phyloP scores from a whole-genome alignment of 139 green algal species.

The Micractinium conductrix region DNA sequence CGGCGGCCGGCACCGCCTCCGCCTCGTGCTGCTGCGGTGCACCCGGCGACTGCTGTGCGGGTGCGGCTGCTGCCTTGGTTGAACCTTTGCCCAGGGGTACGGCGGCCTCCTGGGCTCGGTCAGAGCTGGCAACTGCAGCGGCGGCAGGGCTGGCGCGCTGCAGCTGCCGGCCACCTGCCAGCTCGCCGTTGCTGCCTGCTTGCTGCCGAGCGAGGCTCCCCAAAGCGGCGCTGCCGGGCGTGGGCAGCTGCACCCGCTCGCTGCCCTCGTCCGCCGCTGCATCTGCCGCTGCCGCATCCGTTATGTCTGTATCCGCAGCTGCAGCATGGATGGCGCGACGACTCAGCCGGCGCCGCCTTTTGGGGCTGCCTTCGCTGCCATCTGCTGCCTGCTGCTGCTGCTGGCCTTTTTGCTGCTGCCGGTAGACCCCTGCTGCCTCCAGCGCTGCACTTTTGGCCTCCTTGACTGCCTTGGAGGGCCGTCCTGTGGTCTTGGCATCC shows the following conservation, averaged over 20 bases:
- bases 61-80: background rate
- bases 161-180: background rate
- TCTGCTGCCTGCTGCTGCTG: background rate
- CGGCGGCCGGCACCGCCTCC: background rate
- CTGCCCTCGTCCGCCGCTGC: background rate
- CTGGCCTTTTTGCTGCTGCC: background rate
- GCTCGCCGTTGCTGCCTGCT: background rate
- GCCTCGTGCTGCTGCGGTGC: background rate
- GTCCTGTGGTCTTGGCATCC: background rate
- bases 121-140: background rate
- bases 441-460: background rate
- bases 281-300: background rate
- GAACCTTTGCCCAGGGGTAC: background rate
- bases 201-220: background rate
- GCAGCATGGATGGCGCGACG: background rate
- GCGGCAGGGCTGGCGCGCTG: background rate
- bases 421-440: background rate
- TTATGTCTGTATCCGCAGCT: background rate
- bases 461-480: background rate
- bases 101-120: background rate
- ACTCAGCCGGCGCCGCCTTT: background rate
- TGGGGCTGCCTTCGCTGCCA: background rate
- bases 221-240: background rate
- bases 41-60: background rate
- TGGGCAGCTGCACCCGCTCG: background rate